Evolutionary conservation across 179 eudicot species (phyloP).

Genomic region (Amaranthus tricolor): DNA sequence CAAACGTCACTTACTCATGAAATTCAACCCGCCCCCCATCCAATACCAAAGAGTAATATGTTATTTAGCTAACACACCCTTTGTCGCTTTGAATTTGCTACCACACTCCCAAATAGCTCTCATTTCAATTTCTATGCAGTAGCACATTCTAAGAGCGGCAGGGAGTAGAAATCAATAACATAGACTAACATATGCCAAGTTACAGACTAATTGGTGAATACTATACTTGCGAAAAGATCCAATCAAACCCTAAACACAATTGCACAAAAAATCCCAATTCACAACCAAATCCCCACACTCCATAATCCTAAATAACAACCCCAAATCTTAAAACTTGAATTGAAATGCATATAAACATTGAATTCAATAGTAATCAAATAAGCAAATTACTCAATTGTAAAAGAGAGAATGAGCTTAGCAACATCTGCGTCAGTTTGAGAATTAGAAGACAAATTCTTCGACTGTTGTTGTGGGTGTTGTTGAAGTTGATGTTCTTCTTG

Average conservation of each 20-base stretch:
- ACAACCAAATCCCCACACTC: background rate
- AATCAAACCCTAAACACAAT: background rate
- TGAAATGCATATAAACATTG: background rate
- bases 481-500: conserved; percentile 57
- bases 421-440: conserved; percentile 63
- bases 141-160: too few relatives aligned
- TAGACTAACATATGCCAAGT: too few relatives aligned
- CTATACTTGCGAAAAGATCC: background rate
- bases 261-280: background rate
- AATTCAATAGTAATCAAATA: background rate
- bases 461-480: conserved; percentile 22
- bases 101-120: too few relatives aligned
- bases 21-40: too few relatives aligned
- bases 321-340: background rate
- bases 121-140: too few relatives aligned
- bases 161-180: too few relatives aligned
- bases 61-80: too few relatives aligned
- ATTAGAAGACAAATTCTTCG: conserved; percentile 39
- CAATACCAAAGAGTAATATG: too few relatives aligned
- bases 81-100: too few relatives aligned
- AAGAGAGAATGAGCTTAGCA: conserved; percentile 60
- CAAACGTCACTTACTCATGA: too few relatives aligned
- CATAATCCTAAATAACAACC: background rate
- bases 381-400: conserved; percentile 50
- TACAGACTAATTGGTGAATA: background rate